A percentile compares a stretch with the other conserved stretches of the same genome.
Evolutionary conservation across 768 basidiomycete genomes (phyloP).

Genomic region (Astraeus odoratus): DNA sequence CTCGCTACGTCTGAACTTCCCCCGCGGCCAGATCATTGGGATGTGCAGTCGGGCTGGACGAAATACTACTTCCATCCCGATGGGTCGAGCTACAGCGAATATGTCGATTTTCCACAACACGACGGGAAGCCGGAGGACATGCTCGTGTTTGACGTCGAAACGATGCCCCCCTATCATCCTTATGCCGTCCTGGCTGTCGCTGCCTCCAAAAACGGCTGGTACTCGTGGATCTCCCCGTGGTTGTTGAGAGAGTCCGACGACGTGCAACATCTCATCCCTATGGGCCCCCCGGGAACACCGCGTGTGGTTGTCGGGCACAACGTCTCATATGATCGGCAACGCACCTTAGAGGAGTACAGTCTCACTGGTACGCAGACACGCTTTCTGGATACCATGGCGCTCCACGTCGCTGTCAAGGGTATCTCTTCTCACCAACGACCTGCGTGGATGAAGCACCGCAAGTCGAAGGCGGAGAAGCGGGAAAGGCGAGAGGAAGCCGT

Average conservation of each 20-base stretch:
- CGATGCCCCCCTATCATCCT: slow-evolving; percentile 74
- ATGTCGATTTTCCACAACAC: slow-evolving; percentile 60
- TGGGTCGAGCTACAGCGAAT: slow-evolving; percentile 71
- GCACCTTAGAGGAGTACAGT: slow-evolving; percentile 78
- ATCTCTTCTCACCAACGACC: slow-evolving; percentile 94
- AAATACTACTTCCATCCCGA: slow-evolving; percentile 67
- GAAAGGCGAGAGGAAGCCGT: slow-evolving; percentile 58
- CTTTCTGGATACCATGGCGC: slow-evolving; percentile 90
- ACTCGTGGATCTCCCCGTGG: slow-evolving; percentile 96
- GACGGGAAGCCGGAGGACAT: slow-evolving; percentile 59
- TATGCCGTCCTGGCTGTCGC: slow-evolving; percentile 89
- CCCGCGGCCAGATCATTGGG: slow-evolving; percentile 50
- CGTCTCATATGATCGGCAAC: slow-evolving; percentile 86
- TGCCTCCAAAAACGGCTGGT: slow-evolving; percentile 81
- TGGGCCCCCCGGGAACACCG: slow-evolving; percentile 48
- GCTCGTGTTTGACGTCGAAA: slow-evolving; percentile 93
- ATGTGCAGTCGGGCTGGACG: slow-evolving; percentile 77
- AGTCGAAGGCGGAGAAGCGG: slow-evolving; percentile 50
- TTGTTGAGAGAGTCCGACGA: slow-evolving; percentile 58
- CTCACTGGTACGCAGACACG: slow-evolving; percentile 61
- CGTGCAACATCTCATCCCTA: slow-evolving; percentile 61
- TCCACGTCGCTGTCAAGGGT: slow-evolving; percentile 90
- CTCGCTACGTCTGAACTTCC: slow-evolving; percentile 52
- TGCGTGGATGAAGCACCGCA: slow-evolving; percentile 84
- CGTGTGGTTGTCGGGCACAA: slow-evolving; percentile 89